Evolutionary conservation across 2,329 filamentous ascomycete genomes (phyloP), one percentile per base, ranked within the genome.

Genomic region (Calonectria pseudoreteaudii): DNA sequence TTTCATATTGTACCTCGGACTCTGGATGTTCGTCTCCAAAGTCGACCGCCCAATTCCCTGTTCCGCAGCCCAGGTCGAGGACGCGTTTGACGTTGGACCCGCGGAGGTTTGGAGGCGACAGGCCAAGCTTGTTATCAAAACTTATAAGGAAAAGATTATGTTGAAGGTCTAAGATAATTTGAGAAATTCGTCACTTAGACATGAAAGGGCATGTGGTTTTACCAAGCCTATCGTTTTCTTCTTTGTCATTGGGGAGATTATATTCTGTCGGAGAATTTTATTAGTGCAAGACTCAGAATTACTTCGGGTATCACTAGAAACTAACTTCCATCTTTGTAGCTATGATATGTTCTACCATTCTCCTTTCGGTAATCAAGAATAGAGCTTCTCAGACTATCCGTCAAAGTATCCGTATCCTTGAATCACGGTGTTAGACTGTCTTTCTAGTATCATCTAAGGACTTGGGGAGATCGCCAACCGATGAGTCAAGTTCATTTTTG

Each of bases 291-390:
- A 1, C 9, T 2, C 16, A 36, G 31, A 20, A 10, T 11, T 20
- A 8, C 9, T 0, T 0, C 34, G 18, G 16, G 13, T 2, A 7
- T 30, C 31, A 58, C 10, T 1, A n/a, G 14, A 64, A 30, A 41
- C 62, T 38, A 10, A 66, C 69, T 71, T 58, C 69, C 69, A 49
- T 71, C 69, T 52, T 71, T 71, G 30, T 71, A 71, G 13, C 44
- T 18, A 34, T 71, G 60, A 31, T 71, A 71, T 9, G 68, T 71
- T 16, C 68, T 58, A 10, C 69, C 69, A 23, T 71, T 71, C 23
- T 71, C 69, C 2, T 28, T 14, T 18, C 69, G 50, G 18, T 71
- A 71, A 23, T 71, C 62, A 16, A 71, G 30, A 41, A 71, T 71
- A 11, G 69, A 34, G 38, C 69, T 71, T 41, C 26, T 58, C 9